These are phyloP conservation scores for Limonium bicolor DNA, from an alignment of 148 eudicot genomes.

Conservation along the genomic window DNA sequence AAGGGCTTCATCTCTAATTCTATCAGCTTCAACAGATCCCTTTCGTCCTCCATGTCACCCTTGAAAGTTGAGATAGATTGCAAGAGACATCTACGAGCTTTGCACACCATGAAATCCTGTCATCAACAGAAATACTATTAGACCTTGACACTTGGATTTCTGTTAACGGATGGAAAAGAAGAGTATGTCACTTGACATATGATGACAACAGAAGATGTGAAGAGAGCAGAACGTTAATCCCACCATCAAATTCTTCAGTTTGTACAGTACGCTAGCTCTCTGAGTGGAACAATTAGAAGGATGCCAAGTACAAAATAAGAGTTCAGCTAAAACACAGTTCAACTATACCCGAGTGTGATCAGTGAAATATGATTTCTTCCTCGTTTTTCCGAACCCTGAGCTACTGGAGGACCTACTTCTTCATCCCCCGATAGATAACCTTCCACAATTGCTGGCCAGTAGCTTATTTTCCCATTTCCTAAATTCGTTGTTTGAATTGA, in stretches of 20 bases:
- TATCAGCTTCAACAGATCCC: slow-evolving; percentile 33
- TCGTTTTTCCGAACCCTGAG: slow-evolving; percentile 9
- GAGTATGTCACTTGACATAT: too few species aligned
- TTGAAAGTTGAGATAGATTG: slow-evolving; percentile 34
- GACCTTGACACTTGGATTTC: too few species aligned
- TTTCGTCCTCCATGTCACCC: slow-evolving; percentile 27
- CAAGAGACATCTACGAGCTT: slow-evolving; percentile 37
- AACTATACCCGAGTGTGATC: slow-evolving; percentile 74
- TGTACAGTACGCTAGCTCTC: too few species aligned
- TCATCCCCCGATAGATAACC: slow-evolving; percentile 6
- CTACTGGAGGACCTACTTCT: not conserved
- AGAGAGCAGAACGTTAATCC: too few species aligned
- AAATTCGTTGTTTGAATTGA: slow-evolving; percentile 35
- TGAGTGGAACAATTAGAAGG: too few species aligned
- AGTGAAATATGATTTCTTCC: slow-evolving; percentile 10
- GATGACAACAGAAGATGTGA: too few species aligned
- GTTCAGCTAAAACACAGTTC: not conserved
- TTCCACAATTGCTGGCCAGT: too few species aligned
- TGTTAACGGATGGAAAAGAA: too few species aligned
- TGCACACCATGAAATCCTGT: slow-evolving; percentile 50
- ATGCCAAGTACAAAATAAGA: too few species aligned
- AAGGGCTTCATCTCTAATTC: slow-evolving; percentile 30
- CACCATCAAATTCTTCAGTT: too few species aligned
- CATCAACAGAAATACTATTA: too few species aligned
- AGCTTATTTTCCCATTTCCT: slow-evolving; percentile 51